Evolutionary conservation across 805 yeast species (phyloP).

Genomic region (Kluyveromyces starmeri): DNA sequence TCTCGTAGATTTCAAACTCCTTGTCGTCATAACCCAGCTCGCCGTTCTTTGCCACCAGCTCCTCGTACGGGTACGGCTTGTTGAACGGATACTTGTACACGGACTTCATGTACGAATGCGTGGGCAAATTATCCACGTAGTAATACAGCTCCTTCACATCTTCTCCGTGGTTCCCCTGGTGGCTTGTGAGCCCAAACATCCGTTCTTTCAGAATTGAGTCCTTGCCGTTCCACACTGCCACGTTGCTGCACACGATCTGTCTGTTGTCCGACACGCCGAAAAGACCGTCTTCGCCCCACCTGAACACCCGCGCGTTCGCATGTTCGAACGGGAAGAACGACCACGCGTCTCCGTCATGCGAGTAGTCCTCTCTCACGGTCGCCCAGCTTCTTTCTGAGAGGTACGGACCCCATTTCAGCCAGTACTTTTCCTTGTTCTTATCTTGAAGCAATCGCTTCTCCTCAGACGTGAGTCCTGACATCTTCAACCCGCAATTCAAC

Average conservation of each 20-base stretch:
- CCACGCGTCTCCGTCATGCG: slow-evolving; percentile 86
- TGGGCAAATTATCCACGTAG: slow-evolving; percentile 84
- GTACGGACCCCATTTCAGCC: slow-evolving; percentile 91
- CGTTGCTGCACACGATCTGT: slow-evolving; percentile 63
- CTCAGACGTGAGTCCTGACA: slow-evolving; percentile 21
- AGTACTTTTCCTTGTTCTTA: slow-evolving; percentile 38
- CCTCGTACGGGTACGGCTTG: slow-evolving; percentile 65
- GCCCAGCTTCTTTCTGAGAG: slow-evolving; percentile 84
- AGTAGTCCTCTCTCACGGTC: slow-evolving; percentile 81
- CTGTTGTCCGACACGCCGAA: slow-evolving; percentile 85
- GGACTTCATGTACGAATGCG: slow-evolving; percentile 88
- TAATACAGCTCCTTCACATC: slow-evolving; percentile 83
- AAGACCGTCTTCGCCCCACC: slow-evolving; percentile 96
- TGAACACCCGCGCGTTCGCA: slow-evolving; percentile 66
- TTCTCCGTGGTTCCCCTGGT: slow-evolving; percentile 93
- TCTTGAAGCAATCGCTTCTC: slow-evolving; percentile 31
- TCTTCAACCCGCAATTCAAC: too few relatives aligned
- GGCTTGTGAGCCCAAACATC: slow-evolving; percentile 81
- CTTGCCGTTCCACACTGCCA: slow-evolving; percentile 88
- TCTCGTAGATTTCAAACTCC: slow-evolving; percentile 79
- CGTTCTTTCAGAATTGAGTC: slow-evolving; percentile 81
- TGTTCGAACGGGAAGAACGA: slow-evolving; percentile 78
- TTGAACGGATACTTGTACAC: slow-evolving; percentile 87
- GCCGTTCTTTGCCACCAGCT: slow-evolving; percentile 59
- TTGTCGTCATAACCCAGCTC: slow-evolving; percentile 55